A percentile compares a stretch with the other conserved stretches of the same genome.
phyloP scores from a whole-genome alignment of 345 rosid genomes.

The Salix exigua region DNA sequence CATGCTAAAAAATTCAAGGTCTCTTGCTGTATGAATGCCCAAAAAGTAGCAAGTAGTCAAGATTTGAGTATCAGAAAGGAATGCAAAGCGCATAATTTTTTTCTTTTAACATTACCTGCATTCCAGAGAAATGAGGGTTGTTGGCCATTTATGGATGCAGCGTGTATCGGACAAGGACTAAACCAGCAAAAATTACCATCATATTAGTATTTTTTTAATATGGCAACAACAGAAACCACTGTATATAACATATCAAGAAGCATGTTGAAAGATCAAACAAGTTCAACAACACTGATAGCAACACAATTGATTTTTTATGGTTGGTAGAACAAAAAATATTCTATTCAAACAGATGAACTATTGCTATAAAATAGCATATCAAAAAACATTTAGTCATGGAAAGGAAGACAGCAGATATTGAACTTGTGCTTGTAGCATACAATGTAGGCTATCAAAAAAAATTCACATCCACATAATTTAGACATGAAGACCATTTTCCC shows the following conservation, averaged over 20 bases:
- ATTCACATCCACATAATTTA: background rate
- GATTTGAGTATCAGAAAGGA: background rate
- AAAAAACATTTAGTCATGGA: background rate
- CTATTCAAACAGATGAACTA: background rate
- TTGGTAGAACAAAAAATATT: background rate
- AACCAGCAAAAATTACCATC: slow-evolving; percentile 4
- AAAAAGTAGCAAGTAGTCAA: background rate
- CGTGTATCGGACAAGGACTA: slow-evolving; percentile 15
- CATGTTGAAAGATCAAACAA: background rate
- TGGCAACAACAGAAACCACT: background rate
- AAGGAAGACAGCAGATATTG: slow-evolving; percentile 5
- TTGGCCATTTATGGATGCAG: slow-evolving; percentile 56
- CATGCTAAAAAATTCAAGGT: background rate
- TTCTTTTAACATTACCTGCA: slow-evolving; percentile 43
- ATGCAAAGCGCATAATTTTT: background rate
- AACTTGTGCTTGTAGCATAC: background rate
- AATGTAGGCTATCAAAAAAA: slow-evolving; percentile 5
- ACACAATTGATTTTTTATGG: background rate
- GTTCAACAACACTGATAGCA: background rate
- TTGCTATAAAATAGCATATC: background rate
- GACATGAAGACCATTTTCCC: background rate
- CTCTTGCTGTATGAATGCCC: background rate
- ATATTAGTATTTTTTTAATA: slow-evolving; percentile 11
- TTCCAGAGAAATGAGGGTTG: slow-evolving; percentile 62
- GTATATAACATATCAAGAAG: background rate